Conservation (phyloP, 352 stramenopile species). For the Phytopythium aichiense region DNA sequence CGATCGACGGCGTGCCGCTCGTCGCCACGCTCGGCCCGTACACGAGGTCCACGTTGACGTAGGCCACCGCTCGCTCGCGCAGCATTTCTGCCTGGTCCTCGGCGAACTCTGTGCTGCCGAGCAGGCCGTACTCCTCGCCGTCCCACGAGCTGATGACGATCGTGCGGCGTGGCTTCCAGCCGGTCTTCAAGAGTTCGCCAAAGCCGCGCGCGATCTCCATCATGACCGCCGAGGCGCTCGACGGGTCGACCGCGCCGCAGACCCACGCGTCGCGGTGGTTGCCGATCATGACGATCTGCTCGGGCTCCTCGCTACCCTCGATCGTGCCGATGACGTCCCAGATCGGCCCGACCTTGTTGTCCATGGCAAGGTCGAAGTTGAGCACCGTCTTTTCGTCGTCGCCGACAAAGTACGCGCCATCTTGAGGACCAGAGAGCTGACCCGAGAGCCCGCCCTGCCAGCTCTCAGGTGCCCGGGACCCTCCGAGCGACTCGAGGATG, state of each 20-base stretch:
- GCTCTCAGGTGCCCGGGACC: slow-evolving; percentile 30
- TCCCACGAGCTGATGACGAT: slow-evolving; percentile 69
- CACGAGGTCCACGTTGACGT: slow-evolving; percentile 67
- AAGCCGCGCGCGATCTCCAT: slow-evolving; percentile 66
- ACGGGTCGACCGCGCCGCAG: slow-evolving; percentile 75
- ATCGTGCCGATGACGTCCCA: slow-evolving; percentile 89
- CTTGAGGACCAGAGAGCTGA: slow-evolving; percentile 66
- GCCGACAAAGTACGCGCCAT: slow-evolving; percentile 80
- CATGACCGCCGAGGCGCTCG: slow-evolving; percentile 60
- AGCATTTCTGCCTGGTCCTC: slow-evolving; percentile 30
- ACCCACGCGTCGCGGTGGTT: slow-evolving; percentile 89
- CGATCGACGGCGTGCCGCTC: slow-evolving; percentile 37
- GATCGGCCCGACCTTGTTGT: slow-evolving; percentile 71
- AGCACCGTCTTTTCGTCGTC: slow-evolving; percentile 40
- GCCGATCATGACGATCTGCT: slow-evolving; percentile 68
- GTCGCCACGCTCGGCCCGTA: slow-evolving; percentile 30
- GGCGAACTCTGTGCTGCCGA: slow-evolving; percentile 60
- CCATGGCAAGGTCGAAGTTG: slow-evolving; percentile 55
- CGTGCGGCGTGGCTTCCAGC: slow-evolving; percentile 67
- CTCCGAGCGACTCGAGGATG: slow-evolving; percentile 58
- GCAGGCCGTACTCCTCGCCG: slow-evolving; percentile 61
- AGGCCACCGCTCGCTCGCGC: slow-evolving; percentile 30
- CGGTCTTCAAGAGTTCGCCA: slow-evolving; percentile 36
- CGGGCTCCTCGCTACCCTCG: slow-evolving; percentile 33
- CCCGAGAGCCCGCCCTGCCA: slow-evolving; percentile 59